These are phyloP conservation scores for Geotrichum restrictum DNA, from an alignment of 1,139 yeast genomes.

Conservation along the genomic window DNA sequence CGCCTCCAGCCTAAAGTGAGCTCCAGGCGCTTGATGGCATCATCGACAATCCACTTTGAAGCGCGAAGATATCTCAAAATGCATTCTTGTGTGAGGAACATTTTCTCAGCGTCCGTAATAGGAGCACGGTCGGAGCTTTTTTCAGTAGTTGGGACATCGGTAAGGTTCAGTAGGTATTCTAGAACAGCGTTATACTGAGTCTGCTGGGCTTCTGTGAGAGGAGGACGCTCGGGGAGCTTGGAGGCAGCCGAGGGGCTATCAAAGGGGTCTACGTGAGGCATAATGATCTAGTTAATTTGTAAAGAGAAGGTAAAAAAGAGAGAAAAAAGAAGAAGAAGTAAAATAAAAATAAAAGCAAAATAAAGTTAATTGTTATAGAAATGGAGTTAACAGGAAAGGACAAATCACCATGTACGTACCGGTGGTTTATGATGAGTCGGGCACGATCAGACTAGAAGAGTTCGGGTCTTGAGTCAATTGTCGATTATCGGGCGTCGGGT, in stretches of 20 bases:
- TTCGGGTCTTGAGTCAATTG: no score
- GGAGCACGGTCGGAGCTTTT: slow-evolving; percentile 36
- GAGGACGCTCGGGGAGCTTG: slow-evolving; percentile 49
- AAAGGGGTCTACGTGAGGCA: slow-evolving; percentile 31
- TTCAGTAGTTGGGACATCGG: slow-evolving; percentile 43
- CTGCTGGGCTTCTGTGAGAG: slow-evolving; percentile 53
- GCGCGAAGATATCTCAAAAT: slow-evolving; percentile 83
- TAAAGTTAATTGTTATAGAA: not conserved
- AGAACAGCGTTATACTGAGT: slow-evolving; percentile 57
- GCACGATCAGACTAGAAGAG: not conserved
- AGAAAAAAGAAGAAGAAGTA: not conserved
- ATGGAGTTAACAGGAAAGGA: no score
- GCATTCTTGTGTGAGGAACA: slow-evolving; percentile 91
- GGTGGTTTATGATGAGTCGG: not conserved
- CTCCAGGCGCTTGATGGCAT: slow-evolving; percentile 68
- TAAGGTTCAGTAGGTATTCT: slow-evolving; percentile 52
- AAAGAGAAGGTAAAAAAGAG: not conserved
- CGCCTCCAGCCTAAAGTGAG: slow-evolving; percentile 86
- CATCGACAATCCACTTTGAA: slow-evolving; percentile 75
- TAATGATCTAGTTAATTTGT: slow-evolving; percentile 1
- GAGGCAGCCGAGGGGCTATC: slow-evolving; percentile 36
- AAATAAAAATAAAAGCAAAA: not conserved
- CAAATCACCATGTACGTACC: not conserved
- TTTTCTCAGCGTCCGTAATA: slow-evolving; percentile 60
- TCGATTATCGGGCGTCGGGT: no score